Evolutionary conservation across 2,329 filamentous ascomycete genomes (phyloP), one percentile per base, ranked within the genome.

Genomic region (Metarhizium rileyi): DNA sequence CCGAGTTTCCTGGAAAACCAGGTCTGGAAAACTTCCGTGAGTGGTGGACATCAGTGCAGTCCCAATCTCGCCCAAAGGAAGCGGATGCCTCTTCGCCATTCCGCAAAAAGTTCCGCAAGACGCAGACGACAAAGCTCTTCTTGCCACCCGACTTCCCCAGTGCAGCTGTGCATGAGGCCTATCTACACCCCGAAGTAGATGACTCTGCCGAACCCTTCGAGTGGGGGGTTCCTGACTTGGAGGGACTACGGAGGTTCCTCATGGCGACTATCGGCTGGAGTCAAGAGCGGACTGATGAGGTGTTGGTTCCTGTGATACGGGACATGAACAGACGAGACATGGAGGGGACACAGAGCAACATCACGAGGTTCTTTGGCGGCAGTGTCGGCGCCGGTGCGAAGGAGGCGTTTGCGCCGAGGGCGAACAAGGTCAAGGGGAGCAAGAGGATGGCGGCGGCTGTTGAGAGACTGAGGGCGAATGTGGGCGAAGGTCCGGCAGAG

Each of bases 341-440:
- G 26, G 93, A 97, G 69, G 93, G 93, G 6, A 97, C 91, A 18
- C 93, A 98, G 72, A 84, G 83, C 51, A 98, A 98, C 58, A 95
- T 98, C 56, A 98, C 93, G n/a, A 76, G 83, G 23, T 98, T 84
- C 66, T 96, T 97, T 64, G 80, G 81, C 12, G 91, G 91, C 0
- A 69, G 72, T 4, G 83, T 89, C 0, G 87, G 87, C 0, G 76
- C 76, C 0, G 86, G 87, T 0, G 78, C 78, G 12, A 77, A 71
- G 35, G 78, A 83, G 53, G 79, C 77, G 0, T 90, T 88, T 69
- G 86, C 75, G 23, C 87, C 87, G 0, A 76, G 86, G 50, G 45
- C 45, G n/a, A 81, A 83, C 54, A 79, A 71, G 25, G 75, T 70
- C 12, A 78, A 78, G 52, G 80, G 78, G 35, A 90, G 84, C 61